Percentiles rank a stretch among this genome's conserved stretches.
phyloP scores from a whole-genome alignment of 2,329 filamentous ascomycete species.

The Coniochaeta hoffmannii region DNA sequence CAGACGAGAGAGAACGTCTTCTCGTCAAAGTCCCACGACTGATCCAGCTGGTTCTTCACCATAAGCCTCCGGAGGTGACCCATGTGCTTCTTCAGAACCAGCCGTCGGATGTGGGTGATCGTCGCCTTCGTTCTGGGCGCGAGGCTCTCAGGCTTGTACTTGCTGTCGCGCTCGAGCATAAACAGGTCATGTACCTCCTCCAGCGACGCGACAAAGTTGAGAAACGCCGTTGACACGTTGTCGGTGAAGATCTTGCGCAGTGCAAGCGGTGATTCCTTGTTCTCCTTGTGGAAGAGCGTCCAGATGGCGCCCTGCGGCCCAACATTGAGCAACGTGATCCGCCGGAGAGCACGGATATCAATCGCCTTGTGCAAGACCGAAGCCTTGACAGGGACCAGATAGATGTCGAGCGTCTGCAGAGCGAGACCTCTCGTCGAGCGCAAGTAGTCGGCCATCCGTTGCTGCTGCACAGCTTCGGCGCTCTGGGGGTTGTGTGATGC shows the following conservation, averaged over 20 bases:
- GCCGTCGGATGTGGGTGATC: conserved; percentile 50
- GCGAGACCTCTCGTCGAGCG: conserved; percentile 50
- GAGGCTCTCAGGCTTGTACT: conserved; percentile 45
- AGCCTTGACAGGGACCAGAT: conserved; percentile 53
- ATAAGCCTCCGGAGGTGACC: conserved; percentile 46
- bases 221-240: conserved; percentile 48
- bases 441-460: conserved; percentile 42
- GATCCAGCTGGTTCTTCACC: conserved; percentile 48
- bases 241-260: conserved; percentile 56
- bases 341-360: conserved; percentile 47
- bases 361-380: conserved; percentile 48
- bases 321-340: conserved; percentile 55
- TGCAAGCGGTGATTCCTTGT: conserved; percentile 40
- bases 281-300: conserved; percentile 47
- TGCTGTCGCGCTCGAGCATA: conserved; percentile 45
- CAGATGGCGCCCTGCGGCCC: conserved; percentile 55
- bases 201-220: conserved; percentile 46
- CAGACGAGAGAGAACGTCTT: conserved; percentile 49
- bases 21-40: conserved; percentile 50
- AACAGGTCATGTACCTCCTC: conserved; percentile 50
- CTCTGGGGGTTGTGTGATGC: conserved; percentile 5
- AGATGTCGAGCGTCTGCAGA: conserved; percentile 45
- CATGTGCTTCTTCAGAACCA: conserved; percentile 52
- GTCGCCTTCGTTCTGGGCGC: conserved; percentile 40
- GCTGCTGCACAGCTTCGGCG: conserved; percentile 13